Evolutionary conservation across 306 rosid species (phyloP).

Genomic region (Canavalia gladiata): DNA sequence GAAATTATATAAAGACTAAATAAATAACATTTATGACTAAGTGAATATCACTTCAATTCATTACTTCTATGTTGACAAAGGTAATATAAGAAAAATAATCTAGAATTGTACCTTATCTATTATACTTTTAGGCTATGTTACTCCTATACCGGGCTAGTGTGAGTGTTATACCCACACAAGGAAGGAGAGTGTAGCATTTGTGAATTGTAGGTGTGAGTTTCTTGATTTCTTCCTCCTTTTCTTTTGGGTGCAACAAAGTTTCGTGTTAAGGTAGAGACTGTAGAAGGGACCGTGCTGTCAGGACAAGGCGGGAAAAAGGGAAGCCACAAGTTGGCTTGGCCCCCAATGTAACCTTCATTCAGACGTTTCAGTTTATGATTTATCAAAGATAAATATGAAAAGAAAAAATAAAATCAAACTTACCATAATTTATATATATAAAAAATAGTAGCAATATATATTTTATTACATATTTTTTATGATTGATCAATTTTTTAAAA

Average conservation of each 20-base stretch:
- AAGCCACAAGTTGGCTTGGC: slow-evolving; percentile 57
- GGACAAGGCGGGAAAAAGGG: slow-evolving; percentile 71
- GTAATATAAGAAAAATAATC: too few relatives aligned
- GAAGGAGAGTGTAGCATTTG: background rate
- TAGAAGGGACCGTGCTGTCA: slow-evolving; percentile 43
- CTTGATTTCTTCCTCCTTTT: slow-evolving; percentile 36
- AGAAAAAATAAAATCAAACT: slow-evolving; percentile 34
- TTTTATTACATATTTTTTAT: too few relatives aligned
- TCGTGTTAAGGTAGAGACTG: slow-evolving; percentile 45
- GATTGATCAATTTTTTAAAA: too few relatives aligned
- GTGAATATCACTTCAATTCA: background rate
- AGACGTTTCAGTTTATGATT: slow-evolving; percentile 6
- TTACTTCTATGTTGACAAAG: background rate
- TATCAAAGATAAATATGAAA: too few relatives aligned
- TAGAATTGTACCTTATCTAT: too few relatives aligned
- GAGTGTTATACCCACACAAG: background rate
- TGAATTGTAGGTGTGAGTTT: slow-evolving; percentile 42
- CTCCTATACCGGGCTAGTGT: background rate
- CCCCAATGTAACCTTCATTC: slow-evolving; percentile 44
- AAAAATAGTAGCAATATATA: too few relatives aligned
- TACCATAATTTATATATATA: slow-evolving; percentile 13
- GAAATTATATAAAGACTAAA: too few relatives aligned
- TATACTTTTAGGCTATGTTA: too few relatives aligned
- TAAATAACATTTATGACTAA: too few relatives aligned
- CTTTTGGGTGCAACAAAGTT: slow-evolving; percentile 61